Conservation (phyloP, 2,329 filamentous ascomycete species). For the Didymella glomerata region DNA sequence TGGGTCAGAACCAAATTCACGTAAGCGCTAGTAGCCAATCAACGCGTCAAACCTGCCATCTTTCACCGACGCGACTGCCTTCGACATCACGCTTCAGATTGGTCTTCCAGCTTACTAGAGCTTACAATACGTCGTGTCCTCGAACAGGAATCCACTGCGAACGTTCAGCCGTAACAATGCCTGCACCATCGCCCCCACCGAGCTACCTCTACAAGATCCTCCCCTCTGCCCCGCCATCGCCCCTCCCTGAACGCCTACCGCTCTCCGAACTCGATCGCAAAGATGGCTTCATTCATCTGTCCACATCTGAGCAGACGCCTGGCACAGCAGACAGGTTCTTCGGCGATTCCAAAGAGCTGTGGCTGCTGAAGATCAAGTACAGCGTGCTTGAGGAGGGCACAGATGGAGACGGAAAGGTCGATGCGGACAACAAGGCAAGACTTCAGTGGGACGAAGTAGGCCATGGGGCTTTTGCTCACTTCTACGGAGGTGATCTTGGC, state of each 20-base stretch:
- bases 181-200: constrained; percentile 45
- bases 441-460: constrained; percentile 64
- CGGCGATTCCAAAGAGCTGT: constrained; percentile 51
- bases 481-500: constrained; percentile 66
- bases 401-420: constrained; percentile 37
- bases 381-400: constrained; percentile 50
- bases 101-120: background rate
- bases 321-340: constrained; percentile 49
- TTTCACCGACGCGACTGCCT: constrained; percentile 10
- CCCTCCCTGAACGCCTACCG: constrained; percentile 64
- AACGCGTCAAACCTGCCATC: constrained; percentile 14
- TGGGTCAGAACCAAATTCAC: constrained; percentile 4
- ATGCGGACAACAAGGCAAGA: constrained; percentile 35
- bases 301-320: constrained; percentile 61
- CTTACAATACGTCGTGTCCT: background rate
- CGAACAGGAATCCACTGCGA: background rate
- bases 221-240: constrained; percentile 60
- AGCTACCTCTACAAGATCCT: constrained; percentile 68
- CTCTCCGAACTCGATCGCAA: constrained; percentile 67
- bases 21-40: constrained; percentile 13
- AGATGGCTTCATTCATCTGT: constrained; percentile 70
- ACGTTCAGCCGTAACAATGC: constrained; percentile 30
- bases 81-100: constrained; percentile 6
- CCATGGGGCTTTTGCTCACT: constrained; percentile 63
- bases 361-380: constrained; percentile 64